Base-by-base conservation (phyloP, 768 basidiomycete species). In the Russula sp. region DNA sequence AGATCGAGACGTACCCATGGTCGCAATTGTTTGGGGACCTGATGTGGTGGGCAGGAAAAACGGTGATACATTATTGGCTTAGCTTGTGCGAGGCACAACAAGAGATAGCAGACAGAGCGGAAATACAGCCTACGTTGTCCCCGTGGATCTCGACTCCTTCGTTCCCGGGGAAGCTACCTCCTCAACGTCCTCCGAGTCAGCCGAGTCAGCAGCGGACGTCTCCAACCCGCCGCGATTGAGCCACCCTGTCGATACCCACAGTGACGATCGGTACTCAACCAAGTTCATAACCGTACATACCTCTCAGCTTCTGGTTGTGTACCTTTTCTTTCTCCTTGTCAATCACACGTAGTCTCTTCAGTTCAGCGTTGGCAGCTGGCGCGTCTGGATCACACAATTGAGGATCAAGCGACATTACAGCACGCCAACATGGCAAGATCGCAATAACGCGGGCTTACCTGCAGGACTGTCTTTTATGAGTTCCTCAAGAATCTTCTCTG, bases 241-340 rank as follows among this genome's bases (percentile, higher is more conserved):
- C 64, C 64, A 65, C 24, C 63, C 67, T 65, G 36, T 66, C 30
- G 34, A 62, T 28, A 5, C 30, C 7, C 5, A 61, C 22, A 49
- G 55, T 49, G 44, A 53, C 24, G 56, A 4, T 34, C 14, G 34
- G 42, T 13, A 16, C n/a, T 36, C 16, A 36, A 6, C 36, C 14
- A 46, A 42, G 13, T 24, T 9, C 40, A 34, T 32, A 22, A 38
- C 50, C 18, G 13, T 28, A 44, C 54, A 50, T 46, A 88, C 91
- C 92, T 79, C 86, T 88, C 72, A 92, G 76, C 73, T 88, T 92
- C 72, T 86, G 79, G 64, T 86, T 87, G 66, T 86, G 81, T 0
- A 72, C 81, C 67, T 76, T 83, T 66, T 89, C 87, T 51, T 84
- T 82, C 71, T 86, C 86, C 67, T 86, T 83, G 61, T 93, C 90